Conservation (phyloP, 768 basidiomycete genomes). For the Termitomyces sp. region DNA sequence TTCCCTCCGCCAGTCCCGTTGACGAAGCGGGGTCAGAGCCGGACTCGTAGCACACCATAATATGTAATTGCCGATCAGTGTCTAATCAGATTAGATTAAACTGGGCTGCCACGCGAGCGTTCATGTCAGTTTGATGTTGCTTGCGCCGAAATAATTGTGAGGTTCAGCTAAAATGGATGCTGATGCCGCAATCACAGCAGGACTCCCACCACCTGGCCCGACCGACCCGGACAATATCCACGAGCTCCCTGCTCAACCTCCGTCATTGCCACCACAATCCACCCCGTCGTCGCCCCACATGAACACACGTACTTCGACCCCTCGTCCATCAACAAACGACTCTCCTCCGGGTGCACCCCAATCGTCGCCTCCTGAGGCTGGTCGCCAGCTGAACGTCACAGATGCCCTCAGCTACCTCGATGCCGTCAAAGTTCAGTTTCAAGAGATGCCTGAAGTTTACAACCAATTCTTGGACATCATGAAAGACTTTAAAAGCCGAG, state of each 20-base stretch:
- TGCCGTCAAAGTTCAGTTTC: constrained; percentile 89
- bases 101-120: constrained; percentile 13
- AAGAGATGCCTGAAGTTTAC: constrained; percentile 88
- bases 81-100: constrained; percentile 12
- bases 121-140: constrained; percentile 11
- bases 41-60: constrained; percentile 8
- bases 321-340: constrained; percentile 31
- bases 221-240: constrained; percentile 8
- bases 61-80: not conserved
- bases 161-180: constrained; percentile 16
- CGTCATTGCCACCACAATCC: not conserved
- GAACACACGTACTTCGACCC: constrained; percentile 20
- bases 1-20: constrained; percentile 39
- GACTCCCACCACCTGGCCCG: constrained; percentile 15
- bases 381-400: constrained; percentile 80
- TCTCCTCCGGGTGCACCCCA: constrained; percentile 23
- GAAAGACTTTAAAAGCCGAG: constrained; percentile 99
- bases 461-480: constrained; percentile 94
- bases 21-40: constrained; percentile 15
- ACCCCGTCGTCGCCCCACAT: constrained; percentile 8
- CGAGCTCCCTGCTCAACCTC: constrained; percentile 6
- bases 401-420: constrained; percentile 93
- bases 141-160: constrained; percentile 8
- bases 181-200: constrained; percentile 17
- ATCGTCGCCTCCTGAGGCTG: constrained; percentile 27